A percentile compares a stretch with the other conserved stretches of the same genome.
Evolutionary conservation across 495 filamentous ascomycete species (phyloP).

Genomic region (Halenospora varia): DNA sequence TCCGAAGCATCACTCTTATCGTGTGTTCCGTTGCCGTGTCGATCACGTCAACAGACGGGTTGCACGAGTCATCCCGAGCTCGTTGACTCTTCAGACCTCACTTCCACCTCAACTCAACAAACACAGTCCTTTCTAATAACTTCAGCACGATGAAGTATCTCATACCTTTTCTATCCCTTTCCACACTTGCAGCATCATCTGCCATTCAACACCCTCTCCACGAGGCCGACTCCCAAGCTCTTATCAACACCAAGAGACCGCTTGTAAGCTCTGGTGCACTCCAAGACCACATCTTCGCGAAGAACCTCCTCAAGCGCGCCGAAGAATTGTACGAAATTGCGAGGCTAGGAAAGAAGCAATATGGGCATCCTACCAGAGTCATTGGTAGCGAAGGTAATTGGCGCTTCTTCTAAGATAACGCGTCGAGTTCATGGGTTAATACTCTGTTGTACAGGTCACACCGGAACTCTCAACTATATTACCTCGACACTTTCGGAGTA

Average conservation of each 20-base stretch:
- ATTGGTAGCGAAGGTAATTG: conserved; percentile 55
- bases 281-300: conserved; percentile 47
- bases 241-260: conserved; percentile 10
- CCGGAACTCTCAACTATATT: conserved; percentile 57
- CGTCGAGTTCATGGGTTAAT: too few relatives aligned
- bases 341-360: conserved; percentile 46
- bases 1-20: too few relatives aligned
- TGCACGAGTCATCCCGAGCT: background rate
- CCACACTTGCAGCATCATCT: conserved; percentile 10
- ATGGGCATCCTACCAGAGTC: conserved; percentile 58
- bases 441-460: conserved; percentile 56
- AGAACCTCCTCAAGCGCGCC: conserved; percentile 49
- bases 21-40: background rate
- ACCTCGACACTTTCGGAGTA: conserved; percentile 43
- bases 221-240: conserved; percentile 7
- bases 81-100: background rate
- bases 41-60: background rate
- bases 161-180: conserved; percentile 9
- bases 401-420: too few relatives aligned
- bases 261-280: conserved; percentile 46
- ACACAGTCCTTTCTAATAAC: too few relatives aligned
- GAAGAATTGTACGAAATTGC: conserved; percentile 54
- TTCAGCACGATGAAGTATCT: conserved; percentile 3
- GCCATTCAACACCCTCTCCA: conserved; percentile 16
- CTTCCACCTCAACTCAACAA: background rate